Evolutionary conservation across 257 asterid genomes (phyloP).

Genomic region (Cynanchum wilfordii): DNA sequence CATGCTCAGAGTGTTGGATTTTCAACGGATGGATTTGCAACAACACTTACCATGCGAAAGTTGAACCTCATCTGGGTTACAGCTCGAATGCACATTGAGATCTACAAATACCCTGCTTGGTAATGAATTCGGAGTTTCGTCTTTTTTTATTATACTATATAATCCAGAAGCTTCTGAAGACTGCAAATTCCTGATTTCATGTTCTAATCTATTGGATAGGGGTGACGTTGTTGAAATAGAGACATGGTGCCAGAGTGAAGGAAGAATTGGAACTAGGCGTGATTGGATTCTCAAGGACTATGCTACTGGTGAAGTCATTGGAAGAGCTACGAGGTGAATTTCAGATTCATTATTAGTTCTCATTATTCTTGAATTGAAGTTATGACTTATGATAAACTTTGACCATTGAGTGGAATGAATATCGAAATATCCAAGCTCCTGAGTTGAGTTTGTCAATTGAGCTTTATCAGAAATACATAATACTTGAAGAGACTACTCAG

Average conservation of each 20-base stretch:
- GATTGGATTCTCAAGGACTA: slow-evolving; percentile 90
- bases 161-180: background rate
- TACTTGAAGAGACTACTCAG: background rate
- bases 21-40: slow-evolving; percentile 94
- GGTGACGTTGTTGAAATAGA: slow-evolving; percentile 91
- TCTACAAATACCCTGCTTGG: slow-evolving; percentile 97
- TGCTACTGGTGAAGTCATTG: slow-evolving; percentile 79
- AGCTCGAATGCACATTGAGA: slow-evolving; percentile 96
- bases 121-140: slow-evolving; percentile 18
- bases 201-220: slow-evolving; percentile 48
- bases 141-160: background rate
- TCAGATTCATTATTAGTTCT: too few species aligned
- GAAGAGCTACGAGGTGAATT: slow-evolving; percentile 87
- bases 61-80: slow-evolving; percentile 95
- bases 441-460: background rate
- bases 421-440: background rate
- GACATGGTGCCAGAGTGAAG: slow-evolving; percentile 98
- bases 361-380: background rate
- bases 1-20: slow-evolving; percentile 93
- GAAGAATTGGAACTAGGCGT: slow-evolving; percentile 84
- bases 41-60: slow-evolving; percentile 79
- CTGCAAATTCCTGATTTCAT: slow-evolving; percentile 4
- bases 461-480: background rate
- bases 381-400: background rate
- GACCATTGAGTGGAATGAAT: background rate